phyloP scores from a whole-genome alignment of 805 yeast species.

The Pichia scutulata region DNA sequence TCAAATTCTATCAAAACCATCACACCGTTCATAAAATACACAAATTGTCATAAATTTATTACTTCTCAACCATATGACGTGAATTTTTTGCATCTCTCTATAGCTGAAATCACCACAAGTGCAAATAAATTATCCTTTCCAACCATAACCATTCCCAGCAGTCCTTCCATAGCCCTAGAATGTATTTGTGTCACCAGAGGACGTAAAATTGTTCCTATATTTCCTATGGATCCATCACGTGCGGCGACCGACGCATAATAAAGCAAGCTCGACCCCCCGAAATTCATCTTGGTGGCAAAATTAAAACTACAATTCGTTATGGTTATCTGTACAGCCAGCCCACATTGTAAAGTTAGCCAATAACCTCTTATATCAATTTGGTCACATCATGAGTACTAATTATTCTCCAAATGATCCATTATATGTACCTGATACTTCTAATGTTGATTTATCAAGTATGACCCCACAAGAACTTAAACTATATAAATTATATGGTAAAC shows the following conservation, averaged over 20 bases:
- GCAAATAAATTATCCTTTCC: neutral
- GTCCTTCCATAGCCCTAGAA: neutral
- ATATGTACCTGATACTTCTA: conserved; percentile 30
- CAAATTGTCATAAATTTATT: neutral
- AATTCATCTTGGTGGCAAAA: neutral
- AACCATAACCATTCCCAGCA: neutral
- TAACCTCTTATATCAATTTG: no score
- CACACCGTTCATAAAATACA: neutral
- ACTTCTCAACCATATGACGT: neutral
- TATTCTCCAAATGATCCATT: conserved; percentile 38
- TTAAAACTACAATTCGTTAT: no score
- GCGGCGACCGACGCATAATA: neutral
- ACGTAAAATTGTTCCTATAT: neutral
- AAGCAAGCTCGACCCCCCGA: neutral
- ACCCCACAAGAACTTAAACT: conserved; percentile 76
- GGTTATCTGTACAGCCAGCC: no score
- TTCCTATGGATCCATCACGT: neutral
- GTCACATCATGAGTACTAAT: conserved; percentile 1
- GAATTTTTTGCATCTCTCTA: neutral
- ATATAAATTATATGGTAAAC: conserved; percentile 73
- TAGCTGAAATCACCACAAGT: neutral
- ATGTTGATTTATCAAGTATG: conserved; percentile 47
- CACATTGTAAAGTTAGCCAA: no score
- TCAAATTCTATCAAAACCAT: neutral
- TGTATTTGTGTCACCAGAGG: neutral